Base-by-base conservation (phyloP, 73 alveolate species). In the Paramecium bursaria region DNA sequence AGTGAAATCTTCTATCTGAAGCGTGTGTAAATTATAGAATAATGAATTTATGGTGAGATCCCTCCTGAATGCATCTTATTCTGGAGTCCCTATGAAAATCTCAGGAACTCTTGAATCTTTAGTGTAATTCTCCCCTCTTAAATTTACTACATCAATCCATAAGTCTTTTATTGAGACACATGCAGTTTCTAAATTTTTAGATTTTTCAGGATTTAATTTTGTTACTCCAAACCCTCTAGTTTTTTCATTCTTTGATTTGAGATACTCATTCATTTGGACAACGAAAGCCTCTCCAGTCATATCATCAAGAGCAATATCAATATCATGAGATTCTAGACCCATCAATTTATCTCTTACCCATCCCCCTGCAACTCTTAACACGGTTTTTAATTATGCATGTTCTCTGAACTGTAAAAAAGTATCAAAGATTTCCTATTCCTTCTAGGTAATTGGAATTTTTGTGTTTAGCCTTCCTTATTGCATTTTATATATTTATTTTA, bases 291-390 rank as follows among this genome's bases (percentile, higher is more conserved):
- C 95, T 5, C 99, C 99, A 50, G 74, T 92, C 98, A 95, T 97
- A 67, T 96, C 88, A 86, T 94, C 98, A 54, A 97, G 67, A 13
- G 99, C 98, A 46, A 97, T 94, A 57, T 97, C 99, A 21, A 97
- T 96, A 74, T 97, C 99, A 13, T 86, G 92, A 86, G 96, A 88
- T 73, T 94, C 96, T 55, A 85, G 88, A 2, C 97, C 98, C 82
- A 97, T 75, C 39, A 95, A 26, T 88, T 96, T 97, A 87, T 97
- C 99, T 86, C 99, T 51, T 13, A 96, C 99, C 99, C 99, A 97
- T 23, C 99, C 99, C 4, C 99, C 99, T 23, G 99, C 99, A 14
- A 96, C 98, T 53, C 99, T 79, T 17, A 95, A 87, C 50, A 92
- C 88, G 27, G 99, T 94, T 48, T 91, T 86, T n/a, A 88, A 87